Evolutionary conservation across 2,329 filamentous ascomycete species (phyloP).

Genomic region (Pyricularia sp.): DNA sequence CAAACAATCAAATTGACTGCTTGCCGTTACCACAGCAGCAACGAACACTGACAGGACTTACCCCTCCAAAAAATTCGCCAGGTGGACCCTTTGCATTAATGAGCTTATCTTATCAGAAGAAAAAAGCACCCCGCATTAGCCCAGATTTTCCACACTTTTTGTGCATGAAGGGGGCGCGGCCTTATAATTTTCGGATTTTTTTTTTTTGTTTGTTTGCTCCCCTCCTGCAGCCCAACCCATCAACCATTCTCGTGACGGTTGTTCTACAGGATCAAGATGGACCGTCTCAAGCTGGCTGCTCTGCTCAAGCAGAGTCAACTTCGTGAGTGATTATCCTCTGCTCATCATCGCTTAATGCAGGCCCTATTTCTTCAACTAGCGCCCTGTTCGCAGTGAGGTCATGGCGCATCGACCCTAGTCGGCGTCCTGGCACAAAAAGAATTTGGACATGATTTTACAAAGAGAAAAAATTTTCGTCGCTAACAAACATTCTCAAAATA

Average conservation of each 20-base stretch:
- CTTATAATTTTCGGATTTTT: background rate
- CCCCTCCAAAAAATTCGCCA: background rate
- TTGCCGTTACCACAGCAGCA: background rate
- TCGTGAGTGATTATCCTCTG: constrained; percentile 46
- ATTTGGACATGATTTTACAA: constrained; percentile 4
- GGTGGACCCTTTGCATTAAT: background rate
- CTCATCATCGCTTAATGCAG: background rate
- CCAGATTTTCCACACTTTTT: background rate
- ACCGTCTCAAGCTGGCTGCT: constrained; percentile 71
- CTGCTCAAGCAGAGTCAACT: constrained; percentile 79
- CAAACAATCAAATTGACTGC: background rate
- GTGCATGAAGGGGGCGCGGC: background rate
- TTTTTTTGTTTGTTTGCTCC: background rate
- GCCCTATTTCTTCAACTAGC: constrained; percentile 1
- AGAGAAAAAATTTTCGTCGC: constrained; percentile 8
- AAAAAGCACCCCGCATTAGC: background rate
- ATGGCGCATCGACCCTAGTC: constrained; percentile 7
- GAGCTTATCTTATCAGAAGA: constrained; percentile 2
- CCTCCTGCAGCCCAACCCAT: background rate
- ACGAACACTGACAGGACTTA: background rate
- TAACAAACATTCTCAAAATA: constrained; percentile 18
- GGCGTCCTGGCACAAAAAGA: background rate
- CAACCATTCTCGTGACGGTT: background rate
- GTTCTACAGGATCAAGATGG: constrained; percentile 35
- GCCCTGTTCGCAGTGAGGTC: constrained; percentile 3